Evolutionary conservation across 768 basidiomycete species (phyloP).

Genomic region (Suillus paluster): DNA sequence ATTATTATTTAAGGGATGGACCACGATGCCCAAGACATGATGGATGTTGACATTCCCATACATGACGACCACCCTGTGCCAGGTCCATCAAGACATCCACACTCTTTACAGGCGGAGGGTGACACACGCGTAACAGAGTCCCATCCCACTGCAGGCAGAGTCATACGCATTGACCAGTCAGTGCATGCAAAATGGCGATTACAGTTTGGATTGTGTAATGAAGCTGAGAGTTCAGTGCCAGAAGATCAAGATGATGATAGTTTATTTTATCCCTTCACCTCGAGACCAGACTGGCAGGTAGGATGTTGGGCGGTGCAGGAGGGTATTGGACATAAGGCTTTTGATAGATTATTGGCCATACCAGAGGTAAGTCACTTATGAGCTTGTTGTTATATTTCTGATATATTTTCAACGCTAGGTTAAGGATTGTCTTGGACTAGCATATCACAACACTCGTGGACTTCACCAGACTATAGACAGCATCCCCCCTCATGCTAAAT

Average conservation of each 20-base stretch:
- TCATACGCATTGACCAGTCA: background rate
- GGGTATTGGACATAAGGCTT: constrained; percentile 11
- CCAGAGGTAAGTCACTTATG: background rate
- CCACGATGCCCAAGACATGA: background rate
- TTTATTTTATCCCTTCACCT: constrained; percentile 8
- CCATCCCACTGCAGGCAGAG: background rate
- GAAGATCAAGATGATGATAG: background rate
- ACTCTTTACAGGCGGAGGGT: background rate
- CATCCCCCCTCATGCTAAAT: background rate
- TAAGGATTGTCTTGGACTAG: background rate
- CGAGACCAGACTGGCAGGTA: constrained; percentile 3
- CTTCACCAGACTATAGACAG: constrained; percentile 8
- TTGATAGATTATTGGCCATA: constrained; percentile 8
- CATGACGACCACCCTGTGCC: background rate
- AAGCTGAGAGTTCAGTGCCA: background rate
- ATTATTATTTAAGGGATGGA: no score
- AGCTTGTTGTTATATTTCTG: background rate
- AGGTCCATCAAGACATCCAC: background rate
- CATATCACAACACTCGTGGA: constrained; percentile 3
- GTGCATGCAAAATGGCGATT: background rate
- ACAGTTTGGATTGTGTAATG: background rate
- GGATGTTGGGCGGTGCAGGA: constrained; percentile 7
- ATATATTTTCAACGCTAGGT: constrained; percentile 5
- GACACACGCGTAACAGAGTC: background rate
- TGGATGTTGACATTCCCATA: background rate